Base-by-base conservation (phyloP, 768 basidiomycete genomes). In the Pisolithus tinctorius region DNA sequence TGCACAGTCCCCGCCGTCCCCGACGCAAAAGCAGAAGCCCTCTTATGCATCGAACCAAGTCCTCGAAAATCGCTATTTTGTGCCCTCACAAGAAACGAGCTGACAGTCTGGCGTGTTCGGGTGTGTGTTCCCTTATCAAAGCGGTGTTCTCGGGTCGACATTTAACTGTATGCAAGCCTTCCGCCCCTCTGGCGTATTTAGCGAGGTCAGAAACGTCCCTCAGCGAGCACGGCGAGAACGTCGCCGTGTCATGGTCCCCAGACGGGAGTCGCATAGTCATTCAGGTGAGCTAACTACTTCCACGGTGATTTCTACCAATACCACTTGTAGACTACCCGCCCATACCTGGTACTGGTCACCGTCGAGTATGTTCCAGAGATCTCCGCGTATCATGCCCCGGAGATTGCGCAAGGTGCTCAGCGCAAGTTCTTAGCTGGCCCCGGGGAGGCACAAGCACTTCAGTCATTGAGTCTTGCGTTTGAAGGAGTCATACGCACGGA, bases 401-500 rank as follows among this genome's bases (percentile, higher is more conserved):
- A 79, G 20, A 60, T 75, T 27, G 75, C 71, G 38, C 54, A 52
- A 25, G 66, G 64, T 56, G 74, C 82, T 34, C 82, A 82, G 60
- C 77, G 82, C 27, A 83, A 79, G 60, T 89, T 92, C 63, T 68
- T 87, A 20, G 74, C 86, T 20, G 88, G 90, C 37, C 79, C 90
- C 10, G 89, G 91, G n/a, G 89, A 91, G 69, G 86, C 79, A 5
- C 65, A 83, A 3, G 79, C 81, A 0, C 70, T 92, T 31, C 84
- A 85, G 49, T 76, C 81, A n/a, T 67, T 89, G 36, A 74, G 72
- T 45, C 72, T 92, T 48, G 77, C 81, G 36, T 81, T 93, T 49
- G 89, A 92, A 62, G 90, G 91, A 1, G 88, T 93, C 29, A 77
- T 93, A 51, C 80, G 81, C 10, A 78, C 88, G 9, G 87, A 93